Evolutionary conservation across 2,329 filamentous ascomycete species (phyloP), one percentile per base, ranked within the genome.

Genomic region (Bertia moriformis): DNA sequence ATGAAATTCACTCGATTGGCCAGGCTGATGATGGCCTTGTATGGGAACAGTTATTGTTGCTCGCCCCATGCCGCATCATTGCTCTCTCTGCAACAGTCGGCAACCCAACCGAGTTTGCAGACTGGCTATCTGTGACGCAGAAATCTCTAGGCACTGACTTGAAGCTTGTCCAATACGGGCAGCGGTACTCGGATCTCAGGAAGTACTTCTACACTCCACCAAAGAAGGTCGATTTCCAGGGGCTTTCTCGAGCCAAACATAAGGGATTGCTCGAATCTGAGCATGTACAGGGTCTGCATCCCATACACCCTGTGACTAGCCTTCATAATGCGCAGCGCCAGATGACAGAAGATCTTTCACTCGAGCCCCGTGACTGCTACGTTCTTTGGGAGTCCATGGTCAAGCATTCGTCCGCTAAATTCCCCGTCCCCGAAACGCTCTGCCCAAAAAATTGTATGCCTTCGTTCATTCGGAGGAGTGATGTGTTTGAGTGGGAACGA

Each of bases 1-100:
- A 89, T 49, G 83, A 89, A 57, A 76, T 88, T 2, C 83, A 89
- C 52, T 85, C 73, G 22, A 88, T 89, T 42, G 80, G 83, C 0
- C 76, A 87, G 51, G 70, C 76, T 0, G 78, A 86, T 4, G 82
- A 88, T 46, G 82, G 82, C 39, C 60, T 86, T 1, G 65, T 87
- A 2, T 89, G 81, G 82, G 82, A 89, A 48, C 82, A 88, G 50
- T 63, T 89, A 3, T 60, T 88, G 1, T 65, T 88, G 1, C 65
- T 85, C 43, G 71, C 81, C 0, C 81, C 81, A 1, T 88, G 81
- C 46, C 83, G 80, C 0, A 82, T 89, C 38, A 81, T 88, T 45
- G 83, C 83, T 0, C 66, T 89, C 1, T 88, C 83, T 1, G 83
- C 83, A 1, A 89, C 83, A 0, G 78, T 89, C 13, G 83, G 82